Evolutionary conservation across 805 yeast species (phyloP).

Genomic region (Yarrowia yakushimensis): DNA sequence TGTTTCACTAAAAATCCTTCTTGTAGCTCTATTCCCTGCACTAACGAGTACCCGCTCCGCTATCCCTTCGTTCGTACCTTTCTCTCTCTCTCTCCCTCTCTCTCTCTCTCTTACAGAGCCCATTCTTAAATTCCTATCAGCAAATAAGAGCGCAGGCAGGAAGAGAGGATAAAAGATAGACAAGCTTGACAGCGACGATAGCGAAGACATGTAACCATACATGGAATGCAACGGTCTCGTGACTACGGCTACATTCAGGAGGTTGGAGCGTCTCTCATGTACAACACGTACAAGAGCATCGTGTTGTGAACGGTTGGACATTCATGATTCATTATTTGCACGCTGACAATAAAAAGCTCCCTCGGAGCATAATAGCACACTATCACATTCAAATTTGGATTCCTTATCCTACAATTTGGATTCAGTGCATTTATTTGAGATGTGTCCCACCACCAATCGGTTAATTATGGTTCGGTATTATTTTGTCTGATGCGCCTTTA

Average conservation of each 20-base stretch:
- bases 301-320: too few species aligned
- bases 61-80: too few species aligned
- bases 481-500: neutral
- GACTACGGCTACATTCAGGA: neutral
- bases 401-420: too few species aligned
- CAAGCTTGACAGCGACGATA: neutral
- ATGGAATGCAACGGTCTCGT: neutral
- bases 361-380: too few species aligned
- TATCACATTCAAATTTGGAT: too few species aligned
- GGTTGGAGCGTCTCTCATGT: neutral
- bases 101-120: neutral
- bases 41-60: neutral
- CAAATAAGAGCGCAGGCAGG: neutral
- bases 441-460: neutral
- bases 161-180: slow-evolving; percentile 3
- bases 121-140: neutral
- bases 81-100: neutral
- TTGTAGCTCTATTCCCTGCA: neutral
- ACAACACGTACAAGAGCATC: too few species aligned
- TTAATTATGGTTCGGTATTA: neutral
- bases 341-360: too few species aligned
- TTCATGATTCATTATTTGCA: too few species aligned
- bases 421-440: too few species aligned
- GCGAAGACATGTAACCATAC: neutral
- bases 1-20: neutral